Percentiles rank a stretch among this genome's conserved stretches.
phyloP scores from a whole-genome alignment of 1,284 basidiomycete genomes.

The Gymnopus androsaceus region DNA sequence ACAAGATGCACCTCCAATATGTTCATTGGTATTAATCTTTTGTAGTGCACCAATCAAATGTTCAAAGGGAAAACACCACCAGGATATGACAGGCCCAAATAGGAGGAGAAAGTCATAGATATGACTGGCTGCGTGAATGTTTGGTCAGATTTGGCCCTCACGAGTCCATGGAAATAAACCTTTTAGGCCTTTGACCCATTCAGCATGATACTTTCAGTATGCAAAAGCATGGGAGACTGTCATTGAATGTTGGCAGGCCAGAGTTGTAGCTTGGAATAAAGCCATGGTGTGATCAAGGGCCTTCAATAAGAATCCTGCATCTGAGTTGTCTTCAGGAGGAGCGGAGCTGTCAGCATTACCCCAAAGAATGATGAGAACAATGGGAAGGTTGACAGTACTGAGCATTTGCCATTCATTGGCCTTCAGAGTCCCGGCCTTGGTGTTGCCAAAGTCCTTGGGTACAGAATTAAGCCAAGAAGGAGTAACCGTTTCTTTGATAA shows the following conservation, averaged over 20 bases:
- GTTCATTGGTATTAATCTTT: constrained; percentile 20
- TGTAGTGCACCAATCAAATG: constrained; percentile 23
- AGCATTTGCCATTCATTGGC: constrained; percentile 39
- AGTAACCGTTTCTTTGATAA: constrained; percentile 27
- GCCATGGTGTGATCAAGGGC: constrained; percentile 11
- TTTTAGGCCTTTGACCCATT: constrained; percentile 5
- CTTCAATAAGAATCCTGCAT: too few species aligned
- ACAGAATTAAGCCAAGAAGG: constrained; percentile 36
- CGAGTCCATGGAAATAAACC: constrained; percentile 20
- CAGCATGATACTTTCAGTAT: constrained; percentile 19
- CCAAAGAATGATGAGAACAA: constrained; percentile 34
- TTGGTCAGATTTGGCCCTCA: constrained; percentile 17
- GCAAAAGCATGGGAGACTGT: constrained; percentile 9
- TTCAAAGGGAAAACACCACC: constrained; percentile 28
- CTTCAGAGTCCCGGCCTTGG: constrained; percentile 32
- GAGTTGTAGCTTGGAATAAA: constrained; percentile 7
- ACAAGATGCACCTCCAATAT: background rate
- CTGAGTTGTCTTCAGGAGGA: too few species aligned
- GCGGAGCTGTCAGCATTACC: constrained; percentile 17
- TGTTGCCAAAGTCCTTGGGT: constrained; percentile 33
- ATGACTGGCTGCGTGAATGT: constrained; percentile 26
- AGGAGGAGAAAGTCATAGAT: constrained; percentile 19
- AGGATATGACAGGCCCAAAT: constrained; percentile 25
- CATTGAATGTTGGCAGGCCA: constrained; percentile 6
- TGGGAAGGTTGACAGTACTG: constrained; percentile 30